Evolutionary conservation across 140 eudicot species (phyloP).

Genomic region (Eryngium alpinum): DNA sequence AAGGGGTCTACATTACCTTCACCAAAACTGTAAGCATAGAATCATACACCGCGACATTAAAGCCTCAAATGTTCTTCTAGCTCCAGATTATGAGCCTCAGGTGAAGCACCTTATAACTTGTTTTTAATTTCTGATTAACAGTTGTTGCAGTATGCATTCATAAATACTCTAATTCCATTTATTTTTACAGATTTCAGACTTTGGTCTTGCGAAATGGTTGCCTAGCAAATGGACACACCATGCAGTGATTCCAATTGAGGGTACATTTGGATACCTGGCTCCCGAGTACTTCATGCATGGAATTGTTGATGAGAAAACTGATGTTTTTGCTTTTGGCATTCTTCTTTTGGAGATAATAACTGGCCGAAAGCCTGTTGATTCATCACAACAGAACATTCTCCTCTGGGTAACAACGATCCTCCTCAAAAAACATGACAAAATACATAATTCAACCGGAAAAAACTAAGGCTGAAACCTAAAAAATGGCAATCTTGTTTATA

Average conservation of each 20-base stretch:
- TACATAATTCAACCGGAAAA: not conserved
- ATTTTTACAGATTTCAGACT: slow-evolving; percentile 63
- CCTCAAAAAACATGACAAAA: not conserved
- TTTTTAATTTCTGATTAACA: not conserved
- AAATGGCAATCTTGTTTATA: not conserved
- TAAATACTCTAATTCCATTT: not conserved
- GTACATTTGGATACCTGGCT: slow-evolving; percentile 90
- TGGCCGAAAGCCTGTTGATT: slow-evolving; percentile 73
- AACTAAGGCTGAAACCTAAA: no score
- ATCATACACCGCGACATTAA: slow-evolving; percentile 94
- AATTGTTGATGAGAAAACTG: slow-evolving; percentile 83
- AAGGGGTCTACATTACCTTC: slow-evolving; percentile 83
- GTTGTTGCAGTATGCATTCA: not conserved
- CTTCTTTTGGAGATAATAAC: slow-evolving; percentile 80
- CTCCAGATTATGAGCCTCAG: slow-evolving; percentile 84
- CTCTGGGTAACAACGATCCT: slow-evolving; percentile 53
- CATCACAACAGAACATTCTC: slow-evolving; percentile 59
- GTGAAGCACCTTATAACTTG: slow-evolving; percentile 26
- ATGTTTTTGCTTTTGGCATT: slow-evolving; percentile 83
- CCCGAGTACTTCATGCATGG: slow-evolving; percentile 98
- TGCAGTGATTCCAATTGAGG: slow-evolving; percentile 69
- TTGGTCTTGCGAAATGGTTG: slow-evolving; percentile 95
- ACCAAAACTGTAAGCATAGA: slow-evolving; percentile 82
- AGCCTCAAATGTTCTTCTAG: slow-evolving; percentile 92
- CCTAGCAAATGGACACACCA: slow-evolving; percentile 84